Evolutionary conservation across 148 eudicot genomes (phyloP), one percentile per base, ranked within the genome.

Genomic region (Hydrangea macrophylla): DNA sequence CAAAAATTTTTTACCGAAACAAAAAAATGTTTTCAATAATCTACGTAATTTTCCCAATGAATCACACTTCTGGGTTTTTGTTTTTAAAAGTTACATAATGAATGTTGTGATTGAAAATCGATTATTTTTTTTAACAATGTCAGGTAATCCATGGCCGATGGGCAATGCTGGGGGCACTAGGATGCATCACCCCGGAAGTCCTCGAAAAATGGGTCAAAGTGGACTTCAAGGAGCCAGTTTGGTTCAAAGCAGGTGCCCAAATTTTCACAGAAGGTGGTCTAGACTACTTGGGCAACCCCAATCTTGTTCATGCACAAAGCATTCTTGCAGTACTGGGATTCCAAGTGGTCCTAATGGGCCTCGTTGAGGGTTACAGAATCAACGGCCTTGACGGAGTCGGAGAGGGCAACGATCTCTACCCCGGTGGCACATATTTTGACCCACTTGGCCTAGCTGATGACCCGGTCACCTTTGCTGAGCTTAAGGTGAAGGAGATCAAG

Each of bases 201-300:
- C 83, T 90, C 20, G 70, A 84, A n/a, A 90, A 90, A 79, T 90
- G 89, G 91, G 85, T 88, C 7, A 80, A 67, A 35, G 92, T 88
- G 17, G 78, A 73, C 71, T 88, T 91, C 84, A 91, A 88, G 65
- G 97, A 91, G 72, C 97, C 92, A 26, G 88, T 88, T 3, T 88
- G 97, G 94, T 91, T 90, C 91, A 90, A 90, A 78, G 94, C 94
- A 5, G 94, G 94, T 10, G 81, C 92, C 28, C 94, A 90, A 64
- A 90, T 90, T 66, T 90, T 90, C 86, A 73, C 88, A 2, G 91
- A 90, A 72, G 94, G 94, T 11, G 94, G 97, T 0, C 85, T 88
- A 0, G 91, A 90, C 82, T 90, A 88, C 78, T 71, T 88, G 69
- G 97, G 97, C 56, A 88, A 90, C 88, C 94, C 97, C 1, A 90